Percentiles rank a stretch among this genome's conserved stretches.
These are phyloP conservation scores for Phytopythium helicoides DNA, from an alignment of 352 stramenopile genomes.

Conservation along the genomic window DNA sequence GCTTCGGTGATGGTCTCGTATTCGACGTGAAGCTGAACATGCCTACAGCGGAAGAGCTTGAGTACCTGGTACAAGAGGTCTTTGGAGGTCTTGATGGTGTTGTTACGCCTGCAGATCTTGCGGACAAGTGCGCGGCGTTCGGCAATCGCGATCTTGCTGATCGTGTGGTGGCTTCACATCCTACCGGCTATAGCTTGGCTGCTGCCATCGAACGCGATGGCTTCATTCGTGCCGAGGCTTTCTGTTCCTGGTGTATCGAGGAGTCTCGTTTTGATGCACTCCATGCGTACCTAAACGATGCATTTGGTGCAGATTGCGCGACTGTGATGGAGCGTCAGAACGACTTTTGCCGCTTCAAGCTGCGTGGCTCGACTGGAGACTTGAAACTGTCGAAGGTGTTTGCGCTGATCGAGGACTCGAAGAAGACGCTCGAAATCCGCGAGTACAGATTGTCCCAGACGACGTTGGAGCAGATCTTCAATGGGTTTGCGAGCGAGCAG, in stretches of 20 bases:
- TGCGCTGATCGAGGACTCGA: slow-evolving; percentile 49
- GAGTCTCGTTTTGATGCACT: slow-evolving; percentile 50
- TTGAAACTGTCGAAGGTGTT: slow-evolving; percentile 65
- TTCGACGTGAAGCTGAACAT: slow-evolving; percentile 67
- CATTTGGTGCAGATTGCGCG: slow-evolving; percentile 16
- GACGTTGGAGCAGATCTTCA: slow-evolving; percentile 89
- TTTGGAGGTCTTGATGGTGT: slow-evolving; percentile 29
- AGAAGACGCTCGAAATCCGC: slow-evolving; percentile 49
- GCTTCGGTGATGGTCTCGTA: slow-evolving; percentile 91
- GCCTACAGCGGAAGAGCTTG: slow-evolving; percentile 29
- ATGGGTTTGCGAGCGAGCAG: slow-evolving; percentile 62
- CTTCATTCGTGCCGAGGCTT: slow-evolving; percentile 32
- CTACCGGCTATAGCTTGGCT: slow-evolving; percentile 64
- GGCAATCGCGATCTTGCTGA: too few relatives aligned
- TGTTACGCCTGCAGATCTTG: slow-evolving; percentile 26
- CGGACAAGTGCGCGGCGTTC: too few relatives aligned
- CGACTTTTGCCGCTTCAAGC: slow-evolving; percentile 25
- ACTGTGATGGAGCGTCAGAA: slow-evolving; percentile 39
- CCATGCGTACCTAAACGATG: slow-evolving; percentile 35
- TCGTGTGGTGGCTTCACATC: too few relatives aligned
- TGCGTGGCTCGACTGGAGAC: slow-evolving; percentile 8
- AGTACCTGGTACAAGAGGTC: slow-evolving; percentile 12
- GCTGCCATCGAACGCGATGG: slow-evolving; percentile 49
- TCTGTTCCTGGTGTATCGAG: slow-evolving; percentile 63
- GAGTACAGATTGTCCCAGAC: slow-evolving; percentile 88